phyloP scores from a whole-genome alignment of 345 rosid genomes.

The Mangifera indica region DNA sequence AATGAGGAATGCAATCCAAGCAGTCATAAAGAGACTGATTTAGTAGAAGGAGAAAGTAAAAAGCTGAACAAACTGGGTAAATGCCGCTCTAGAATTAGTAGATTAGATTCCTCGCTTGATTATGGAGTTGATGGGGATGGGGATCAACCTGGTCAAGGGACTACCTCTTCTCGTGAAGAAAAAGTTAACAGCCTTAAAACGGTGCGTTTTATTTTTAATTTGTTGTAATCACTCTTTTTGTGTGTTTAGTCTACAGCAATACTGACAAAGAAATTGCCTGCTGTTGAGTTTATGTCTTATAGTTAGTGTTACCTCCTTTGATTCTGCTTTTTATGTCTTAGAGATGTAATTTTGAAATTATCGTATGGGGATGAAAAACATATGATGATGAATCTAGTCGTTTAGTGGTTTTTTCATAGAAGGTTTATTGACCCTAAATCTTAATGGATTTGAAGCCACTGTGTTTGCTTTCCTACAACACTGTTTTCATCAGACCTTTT shows the following conservation, averaged over 20 bases:
- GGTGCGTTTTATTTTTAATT: constrained; percentile 42
- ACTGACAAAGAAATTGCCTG: neutral
- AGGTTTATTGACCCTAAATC: neutral
- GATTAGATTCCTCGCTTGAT: constrained; percentile 61
- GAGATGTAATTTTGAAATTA: neutral
- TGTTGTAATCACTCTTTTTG: neutral
- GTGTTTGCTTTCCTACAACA: neutral
- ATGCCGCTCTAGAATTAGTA: constrained; percentile 63
- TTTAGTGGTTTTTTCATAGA: neutral
- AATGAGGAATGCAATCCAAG: constrained; percentile 55
- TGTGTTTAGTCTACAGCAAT: too few species aligned
- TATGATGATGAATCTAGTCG: too few species aligned
- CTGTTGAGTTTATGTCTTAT: neutral
- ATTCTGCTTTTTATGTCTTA: neutral
- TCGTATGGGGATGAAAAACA: neutral
- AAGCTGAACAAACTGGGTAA: constrained; percentile 52
- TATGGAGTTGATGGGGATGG: constrained; percentile 75
- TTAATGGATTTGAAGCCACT: neutral
- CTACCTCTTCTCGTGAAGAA: constrained; percentile 79
- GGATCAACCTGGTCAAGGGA: constrained; percentile 67
- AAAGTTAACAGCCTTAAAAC: constrained; percentile 96
- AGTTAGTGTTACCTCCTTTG: neutral
- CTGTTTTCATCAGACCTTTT: neutral
- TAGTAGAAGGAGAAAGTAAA: constrained; percentile 59
- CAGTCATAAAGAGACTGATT: constrained; percentile 58